Base-by-base conservation (phyloP, 331 rosid species). In the Ulmus americana region DNA sequence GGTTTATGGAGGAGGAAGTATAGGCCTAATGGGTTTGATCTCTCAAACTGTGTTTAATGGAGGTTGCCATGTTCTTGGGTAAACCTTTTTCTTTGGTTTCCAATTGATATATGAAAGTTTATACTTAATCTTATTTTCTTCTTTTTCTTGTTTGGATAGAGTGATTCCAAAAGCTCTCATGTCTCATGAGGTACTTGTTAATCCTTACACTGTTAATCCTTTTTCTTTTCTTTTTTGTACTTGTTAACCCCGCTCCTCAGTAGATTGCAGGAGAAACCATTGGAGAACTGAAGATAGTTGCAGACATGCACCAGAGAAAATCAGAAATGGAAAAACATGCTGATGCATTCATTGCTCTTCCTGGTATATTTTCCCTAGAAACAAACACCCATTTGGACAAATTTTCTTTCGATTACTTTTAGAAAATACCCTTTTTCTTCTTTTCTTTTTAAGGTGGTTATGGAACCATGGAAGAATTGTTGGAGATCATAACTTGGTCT, bases 51-150 rank as follows among this genome's bases (percentile, higher is more conserved):
- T 83, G 18, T 63, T 74, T 20, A 59, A 79, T 54, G 88, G 88
- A 69, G 92, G 88, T n/a, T 52, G 86, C 59, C 88, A 86, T 74
- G 92, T 86, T 79, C 86, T 86, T 70, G 92, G 92, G 92, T 86
- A 79, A 8, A 48, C 40, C 55, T 41, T 42, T 69, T 52, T 5
- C 45, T 12, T 63, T 28, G 42, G 38, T 48, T 39, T 64, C n/a
- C 13, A 28, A 44, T 7, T 35, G 12, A 8, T 51, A 8, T 18
- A 15, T 69, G 13, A 55, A 45, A 44, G 43, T 54, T 15, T 39
- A 3, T 7, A 6, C 15, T 8, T 44, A 12, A 46, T 44, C 22
- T 64, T 22, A 61, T 60, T 56, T 72, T 50, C 45, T 69, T 61
- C 44, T 77, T 61, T 43, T 46, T 57, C 15, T 50, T 48, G 44